Evolutionary conservation across 73 alveolate species (phyloP).

Genomic region (Tetrahymena borealis): DNA sequence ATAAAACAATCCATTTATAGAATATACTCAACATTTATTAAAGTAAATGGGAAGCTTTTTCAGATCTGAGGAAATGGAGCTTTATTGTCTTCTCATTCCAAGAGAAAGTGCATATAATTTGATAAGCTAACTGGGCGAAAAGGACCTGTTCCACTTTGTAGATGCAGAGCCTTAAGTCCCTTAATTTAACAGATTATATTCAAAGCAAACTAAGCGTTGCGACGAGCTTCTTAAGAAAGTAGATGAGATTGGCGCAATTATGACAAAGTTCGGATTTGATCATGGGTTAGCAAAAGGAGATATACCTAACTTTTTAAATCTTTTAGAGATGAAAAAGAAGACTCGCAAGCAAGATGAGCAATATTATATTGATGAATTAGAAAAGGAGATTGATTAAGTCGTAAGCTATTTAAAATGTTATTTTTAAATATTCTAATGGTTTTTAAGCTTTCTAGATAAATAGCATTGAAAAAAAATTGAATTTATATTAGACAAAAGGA

Average conservation of each 20-base stretch:
- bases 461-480: background rate
- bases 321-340: conserved; percentile 7
- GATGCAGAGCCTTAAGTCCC: conserved; percentile 5
- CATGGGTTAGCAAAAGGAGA: conserved; percentile 12
- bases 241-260: conserved; percentile 6
- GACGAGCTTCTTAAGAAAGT: conserved; percentile 15
- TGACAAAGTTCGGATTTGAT: conserved; percentile 11
- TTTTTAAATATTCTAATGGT: background rate
- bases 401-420: background rate
- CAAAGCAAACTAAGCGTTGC: conserved; percentile 5
- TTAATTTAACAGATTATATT: background rate
- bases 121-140: conserved; percentile 18
- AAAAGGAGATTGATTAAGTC: background rate
- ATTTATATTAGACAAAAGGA: too few species aligned
- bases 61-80: conserved; percentile 35
- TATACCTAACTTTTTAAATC: background rate
- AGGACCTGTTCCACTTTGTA: conserved; percentile 9
- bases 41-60: background rate
- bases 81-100: conserved; percentile 26
- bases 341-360: conserved; percentile 4
- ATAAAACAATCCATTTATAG: background rate
- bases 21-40: background rate
- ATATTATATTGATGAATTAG: conserved; percentile 21
- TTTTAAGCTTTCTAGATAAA: background rate
- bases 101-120: conserved; percentile 28